These are phyloP conservation scores for Pichia deserticola DNA, from an alignment of 805 yeast species.

Conservation along the genomic window DNA sequence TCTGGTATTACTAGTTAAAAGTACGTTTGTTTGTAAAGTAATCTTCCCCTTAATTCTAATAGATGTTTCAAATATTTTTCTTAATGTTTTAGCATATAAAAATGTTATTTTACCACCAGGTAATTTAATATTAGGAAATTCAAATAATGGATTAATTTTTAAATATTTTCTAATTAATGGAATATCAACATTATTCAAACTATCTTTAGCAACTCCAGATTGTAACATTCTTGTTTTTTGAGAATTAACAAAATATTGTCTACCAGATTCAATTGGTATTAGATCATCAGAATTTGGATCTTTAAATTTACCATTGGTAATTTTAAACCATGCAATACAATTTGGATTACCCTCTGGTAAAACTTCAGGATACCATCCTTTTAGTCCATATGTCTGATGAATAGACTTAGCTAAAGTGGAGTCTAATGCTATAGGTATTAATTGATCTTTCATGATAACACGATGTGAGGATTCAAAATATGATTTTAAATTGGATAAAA, in stretches of 20 bases:
- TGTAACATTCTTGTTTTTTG: slow-evolving; percentile 60
- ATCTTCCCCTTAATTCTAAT: slow-evolving; percentile 26
- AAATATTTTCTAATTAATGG: slow-evolving; percentile 8
- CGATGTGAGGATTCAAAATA: slow-evolving; percentile 54
- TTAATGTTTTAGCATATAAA: slow-evolving; percentile 43
- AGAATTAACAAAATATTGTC: slow-evolving; percentile 59
- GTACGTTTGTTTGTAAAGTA: slow-evolving; percentile 50
- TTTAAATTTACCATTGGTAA: slow-evolving; percentile 44
- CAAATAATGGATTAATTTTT: slow-evolving; percentile 6
- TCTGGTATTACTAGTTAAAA: slow-evolving; percentile 61
- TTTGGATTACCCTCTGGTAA: slow-evolving; percentile 61
- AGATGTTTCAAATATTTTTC: slow-evolving; percentile 49
- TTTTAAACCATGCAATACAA: slow-evolving; percentile 77
- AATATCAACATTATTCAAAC: slow-evolving; percentile 21
- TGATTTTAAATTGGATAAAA: slow-evolving; percentile 52
- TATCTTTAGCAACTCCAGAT: slow-evolving; percentile 45
- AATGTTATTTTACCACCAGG: slow-evolving; percentile 25
- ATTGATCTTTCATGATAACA: slow-evolving; percentile 55
- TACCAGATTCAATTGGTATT: slow-evolving; percentile 14
- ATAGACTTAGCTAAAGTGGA: slow-evolving; percentile 53
- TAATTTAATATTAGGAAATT: slow-evolving; percentile 4
- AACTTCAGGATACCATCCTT: slow-evolving; percentile 25
- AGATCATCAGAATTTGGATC: slow-evolving; percentile 14
- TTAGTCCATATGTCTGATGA: slow-evolving; percentile 30
- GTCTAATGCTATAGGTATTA: slow-evolving; percentile 75